Evolutionary conservation across 208 protist genomes (phyloP).

Genomic region (Sergeia podlipaevii): DNA sequence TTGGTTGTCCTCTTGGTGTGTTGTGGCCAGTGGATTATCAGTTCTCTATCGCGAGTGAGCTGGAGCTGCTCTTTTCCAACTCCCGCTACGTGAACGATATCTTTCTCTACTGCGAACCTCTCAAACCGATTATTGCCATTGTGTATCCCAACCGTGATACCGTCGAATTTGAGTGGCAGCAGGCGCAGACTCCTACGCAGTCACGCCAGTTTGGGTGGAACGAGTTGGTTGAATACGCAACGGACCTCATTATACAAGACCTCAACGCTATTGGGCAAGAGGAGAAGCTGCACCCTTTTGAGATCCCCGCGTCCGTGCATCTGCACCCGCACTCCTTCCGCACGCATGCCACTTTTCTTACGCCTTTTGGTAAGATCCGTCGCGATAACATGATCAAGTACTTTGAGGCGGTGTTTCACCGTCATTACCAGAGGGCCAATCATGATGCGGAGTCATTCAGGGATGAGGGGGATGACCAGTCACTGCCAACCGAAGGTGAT

Average conservation of each 20-base stretch:
- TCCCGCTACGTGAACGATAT: slow-evolving; percentile 85
- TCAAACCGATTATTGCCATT: slow-evolving; percentile 75
- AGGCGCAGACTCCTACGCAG: slow-evolving; percentile 5
- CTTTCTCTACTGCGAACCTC: slow-evolving; percentile 75
- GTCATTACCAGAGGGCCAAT: slow-evolving; percentile 37
- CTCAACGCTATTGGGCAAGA: slow-evolving; percentile 46
- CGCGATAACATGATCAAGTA: slow-evolving; percentile 56
- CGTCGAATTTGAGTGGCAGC: slow-evolving; percentile 79
- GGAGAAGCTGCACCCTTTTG: slow-evolving; percentile 54
- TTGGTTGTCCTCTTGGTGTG: slow-evolving; percentile 60
- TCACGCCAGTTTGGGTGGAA: slow-evolving; percentile 45
- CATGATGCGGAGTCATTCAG: slow-evolving; percentile 9
- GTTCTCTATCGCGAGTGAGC: slow-evolving; percentile 55
- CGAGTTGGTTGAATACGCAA: slow-evolving; percentile 57
- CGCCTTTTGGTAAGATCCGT: slow-evolving; percentile 62
- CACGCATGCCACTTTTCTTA: slow-evolving; percentile 74
- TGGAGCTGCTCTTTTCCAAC: slow-evolving; percentile 67
- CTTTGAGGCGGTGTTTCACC: slow-evolving; percentile 63
- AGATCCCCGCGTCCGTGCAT: slow-evolving; percentile 65
- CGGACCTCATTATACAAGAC: slow-evolving; percentile 54
- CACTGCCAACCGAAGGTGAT: slow-evolving; percentile 26
- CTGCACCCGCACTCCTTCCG: slow-evolving; percentile 87
- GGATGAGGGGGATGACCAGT: neutral
- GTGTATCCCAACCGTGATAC: slow-evolving; percentile 83
- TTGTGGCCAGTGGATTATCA: slow-evolving; percentile 79